Base-by-base conservation (phyloP, 257 asterid species). In the Gynochthodes officinalis region DNA sequence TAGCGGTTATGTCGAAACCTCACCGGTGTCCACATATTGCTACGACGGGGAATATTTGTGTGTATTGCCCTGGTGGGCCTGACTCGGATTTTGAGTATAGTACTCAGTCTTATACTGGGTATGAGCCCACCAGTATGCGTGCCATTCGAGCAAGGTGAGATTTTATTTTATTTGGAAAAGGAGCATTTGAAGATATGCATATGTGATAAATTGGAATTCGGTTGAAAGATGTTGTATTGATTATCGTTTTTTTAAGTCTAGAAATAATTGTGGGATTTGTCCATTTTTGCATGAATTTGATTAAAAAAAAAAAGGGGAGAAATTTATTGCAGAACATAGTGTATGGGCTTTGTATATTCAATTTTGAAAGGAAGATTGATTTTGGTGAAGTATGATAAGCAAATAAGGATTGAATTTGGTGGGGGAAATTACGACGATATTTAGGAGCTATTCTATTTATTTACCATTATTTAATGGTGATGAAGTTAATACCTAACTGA, bases 1-100 rank as follows among this genome's bases (percentile, higher is more conserved):
- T 95, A 53, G 99, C 99, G 25, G 98, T 95, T n/a, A 95, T 95
- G 99, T 92, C 98, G 50, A 95, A 95, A 82, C 99, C 99, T 53
- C 99, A 95, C 75, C 89, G 98, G 33, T 95, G 99, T 73, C 99
- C 98, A 28, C 99, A 95, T 73, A 95, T 95, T 64, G 99, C 99
- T 12, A 95, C 98, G 1, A 95, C 99, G 15, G 98, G 98, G 70
- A 95, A 95, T 73, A 95, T 95, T 18, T 95, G 99, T 69, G 98
- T 95, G 69, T 95, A 95, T 76, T 95, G 99, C 54, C 99, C 98
- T 19, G 99, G 99, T 4, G 98, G 99, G 0, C 99, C 98, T 1
- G 97, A 90, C 82, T 95, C 99, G 44, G 99, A 95, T 84, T 95
- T 95, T 52, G 99, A 95, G 85, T 92, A 95, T 65, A 92, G 98